Evolutionary conservation across 805 yeast genomes (phyloP).

Genomic region (Ogataea trehalophila): DNA sequence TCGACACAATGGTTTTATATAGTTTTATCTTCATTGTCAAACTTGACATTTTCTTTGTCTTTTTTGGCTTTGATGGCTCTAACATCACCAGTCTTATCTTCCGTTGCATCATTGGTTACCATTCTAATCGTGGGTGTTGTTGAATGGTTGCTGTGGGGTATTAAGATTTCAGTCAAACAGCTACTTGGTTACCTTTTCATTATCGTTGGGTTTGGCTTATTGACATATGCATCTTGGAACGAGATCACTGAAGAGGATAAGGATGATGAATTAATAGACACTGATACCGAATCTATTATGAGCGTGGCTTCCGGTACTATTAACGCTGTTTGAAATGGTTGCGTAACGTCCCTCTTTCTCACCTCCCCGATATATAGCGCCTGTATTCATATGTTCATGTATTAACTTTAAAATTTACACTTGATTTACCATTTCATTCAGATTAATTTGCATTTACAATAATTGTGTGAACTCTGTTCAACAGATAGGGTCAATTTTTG

Average conservation of each 20-base stretch:
- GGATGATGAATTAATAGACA: conserved; percentile 29
- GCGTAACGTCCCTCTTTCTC: too few species aligned
- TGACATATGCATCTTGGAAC: conserved; percentile 62
- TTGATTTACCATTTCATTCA: too few species aligned
- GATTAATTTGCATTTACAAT: too few species aligned
- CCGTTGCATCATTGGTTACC: conserved; percentile 57
- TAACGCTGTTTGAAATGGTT: background rate
- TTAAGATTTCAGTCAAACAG: conserved; percentile 49
- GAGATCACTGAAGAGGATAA: conserved; percentile 45
- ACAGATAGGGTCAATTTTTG: too few species aligned
- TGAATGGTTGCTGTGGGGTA: conserved; percentile 67
- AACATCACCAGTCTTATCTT: conserved; percentile 79
- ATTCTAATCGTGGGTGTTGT: conserved; percentile 74
- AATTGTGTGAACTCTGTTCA: too few species aligned
- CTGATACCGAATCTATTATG: conserved; percentile 29
- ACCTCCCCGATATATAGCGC: too few species aligned
- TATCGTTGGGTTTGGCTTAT: conserved; percentile 60
- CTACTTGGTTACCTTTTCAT: conserved; percentile 66
- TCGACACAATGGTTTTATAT: conserved; percentile 41
- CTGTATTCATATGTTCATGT: too few species aligned
- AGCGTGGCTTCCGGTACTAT: conserved; percentile 15
- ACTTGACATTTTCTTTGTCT: conserved; percentile 63
- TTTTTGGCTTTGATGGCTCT: conserved; percentile 76
- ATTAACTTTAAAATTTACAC: too few species aligned
- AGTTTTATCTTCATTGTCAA: conserved; percentile 51